Base-by-base conservation (phyloP, 1,284 basidiomycete species). In the Ustilago sp. region DNA sequence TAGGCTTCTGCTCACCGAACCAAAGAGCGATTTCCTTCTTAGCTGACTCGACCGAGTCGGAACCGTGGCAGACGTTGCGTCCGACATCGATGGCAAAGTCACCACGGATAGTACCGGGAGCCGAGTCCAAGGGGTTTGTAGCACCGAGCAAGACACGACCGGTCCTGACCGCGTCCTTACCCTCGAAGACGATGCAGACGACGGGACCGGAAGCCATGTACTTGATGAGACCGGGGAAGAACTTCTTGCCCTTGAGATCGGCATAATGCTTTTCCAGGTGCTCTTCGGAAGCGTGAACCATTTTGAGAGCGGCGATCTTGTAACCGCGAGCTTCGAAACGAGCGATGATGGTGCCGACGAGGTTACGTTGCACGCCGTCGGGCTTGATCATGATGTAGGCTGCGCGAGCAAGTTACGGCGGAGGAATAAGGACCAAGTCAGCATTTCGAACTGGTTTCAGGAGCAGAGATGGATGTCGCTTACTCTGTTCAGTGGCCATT, bases 121-220 rank as follows among this genome's bases (percentile, higher is more conserved):
- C 89, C 76, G 95, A 98, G 59, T 90, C 90, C 74, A 98, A 91
- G 70, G 96, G 97, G 92, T 99, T 98, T 87, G 97, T 98, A 56
- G 94, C 92, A 86, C 96, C 95, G 83, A 99, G 93, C 91, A 98
- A 94, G 87, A 88, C 90, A 88, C 95, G 94, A 83, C 95, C 95
- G 66, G 80, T 80, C 79, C 82, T 83, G 58, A 85, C 83, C 57
- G 83, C 83, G 65, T 84, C 94, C 84, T 95, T 92, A 83, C 96
- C 96, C 89, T 98, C 90, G 91, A 94, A 98, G 85, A 96, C 96
- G 91, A 98, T 97, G 85, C 90, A 93, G 85, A 97, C 92, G 82
- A 99, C 96, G 82, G 96, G 96, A 77, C 96, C 96, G 76, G 93
- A 91, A 66, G 91, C 90, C 95, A 98, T 84, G 79, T 84, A 84